These are phyloP conservation scores for Eremochloa ophiuroides DNA, from an alignment of 176 grass and related monocot genomes.

Conservation along the genomic window DNA sequence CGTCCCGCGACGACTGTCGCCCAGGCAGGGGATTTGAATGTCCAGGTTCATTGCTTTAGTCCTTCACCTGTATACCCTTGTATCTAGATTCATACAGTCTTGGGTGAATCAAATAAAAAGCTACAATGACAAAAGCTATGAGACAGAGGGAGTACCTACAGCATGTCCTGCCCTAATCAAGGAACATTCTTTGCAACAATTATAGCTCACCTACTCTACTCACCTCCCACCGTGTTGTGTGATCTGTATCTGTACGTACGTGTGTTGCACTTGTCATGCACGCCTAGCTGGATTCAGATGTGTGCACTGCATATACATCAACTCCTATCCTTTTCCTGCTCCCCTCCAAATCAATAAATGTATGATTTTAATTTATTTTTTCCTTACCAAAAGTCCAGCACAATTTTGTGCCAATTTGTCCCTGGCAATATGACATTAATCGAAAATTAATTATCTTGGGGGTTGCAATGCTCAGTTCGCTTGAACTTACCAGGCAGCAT, in stretches of 20 bases:
- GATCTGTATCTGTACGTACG: neutral
- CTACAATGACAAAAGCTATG: no score
- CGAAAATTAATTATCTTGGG: neutral
- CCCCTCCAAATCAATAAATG: constrained; percentile 11
- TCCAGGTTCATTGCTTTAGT: no score
- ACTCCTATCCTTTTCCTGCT: neutral
- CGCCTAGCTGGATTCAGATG: constrained; percentile 13
- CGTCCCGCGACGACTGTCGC: no score
- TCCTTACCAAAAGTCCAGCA: neutral
- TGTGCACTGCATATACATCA: neutral
- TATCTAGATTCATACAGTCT: no score
- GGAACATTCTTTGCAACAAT: constrained; percentile 31
- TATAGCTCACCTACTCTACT: constrained; percentile 30
- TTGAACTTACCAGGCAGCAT: no score
- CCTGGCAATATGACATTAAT: neutral
- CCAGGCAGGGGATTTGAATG: no score
- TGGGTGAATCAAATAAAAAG: no score
- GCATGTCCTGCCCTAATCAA: constrained; percentile 3
- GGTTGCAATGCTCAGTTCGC: no score
- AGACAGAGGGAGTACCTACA: neutral
- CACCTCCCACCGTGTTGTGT: neutral
- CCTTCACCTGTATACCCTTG: no score
- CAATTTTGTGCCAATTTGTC: neutral
- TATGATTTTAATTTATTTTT: neutral
- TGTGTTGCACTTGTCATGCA: neutral